Conservation (phyloP, 2,329 filamentous ascomycete species). For the Remersonia thermophila region DNA sequence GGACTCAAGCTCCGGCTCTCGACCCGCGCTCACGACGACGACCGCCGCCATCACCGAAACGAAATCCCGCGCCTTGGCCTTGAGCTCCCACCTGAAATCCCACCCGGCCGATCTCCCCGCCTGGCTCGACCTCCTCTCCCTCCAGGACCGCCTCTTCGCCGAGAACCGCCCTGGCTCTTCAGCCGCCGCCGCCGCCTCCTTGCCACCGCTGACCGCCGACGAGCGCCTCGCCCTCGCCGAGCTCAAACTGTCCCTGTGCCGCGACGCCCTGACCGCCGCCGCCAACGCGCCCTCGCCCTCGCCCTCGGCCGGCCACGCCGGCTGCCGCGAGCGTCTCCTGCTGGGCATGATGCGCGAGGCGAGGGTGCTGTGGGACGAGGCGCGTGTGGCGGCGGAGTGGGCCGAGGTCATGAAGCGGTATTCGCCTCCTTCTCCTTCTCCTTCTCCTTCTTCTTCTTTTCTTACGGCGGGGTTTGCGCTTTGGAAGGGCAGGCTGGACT, state of each 20-base stretch:
- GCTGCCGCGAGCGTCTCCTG: slow-evolving; percentile 42
- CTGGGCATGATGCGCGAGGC: slow-evolving; percentile 63
- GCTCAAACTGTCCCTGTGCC: slow-evolving; percentile 67
- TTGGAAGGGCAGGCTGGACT: slow-evolving; percentile 64
- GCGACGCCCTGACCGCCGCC: slow-evolving; percentile 57
- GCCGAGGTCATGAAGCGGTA: slow-evolving; percentile 40
- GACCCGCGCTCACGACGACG: slow-evolving; percentile 9
- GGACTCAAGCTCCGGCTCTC: slow-evolving; percentile 27
- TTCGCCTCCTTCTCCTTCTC: too few relatives aligned
- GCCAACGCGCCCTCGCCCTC: slow-evolving; percentile 17
- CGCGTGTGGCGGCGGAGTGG: slow-evolving; percentile 54
- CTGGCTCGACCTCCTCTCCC: slow-evolving; percentile 68
- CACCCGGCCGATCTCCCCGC: slow-evolving; percentile 53
- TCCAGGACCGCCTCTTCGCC: slow-evolving; percentile 59
- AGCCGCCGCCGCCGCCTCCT: too few relatives aligned
- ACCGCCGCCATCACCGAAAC: slow-evolving; percentile 30
- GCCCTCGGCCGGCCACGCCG: slow-evolving; percentile 23
- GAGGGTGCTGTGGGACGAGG: slow-evolving; percentile 56
- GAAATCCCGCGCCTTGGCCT: slow-evolving; percentile 43
- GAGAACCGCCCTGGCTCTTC: slow-evolving; percentile 23
- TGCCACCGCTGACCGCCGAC: slow-evolving; percentile 37
- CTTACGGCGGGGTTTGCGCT: slow-evolving; percentile 51
- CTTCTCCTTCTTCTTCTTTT: too few relatives aligned
- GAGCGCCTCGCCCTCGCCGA: slow-evolving; percentile 61
- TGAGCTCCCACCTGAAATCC: slow-evolving; percentile 52